Percentiles rank a stretch among this genome's conserved stretches.
Evolutionary conservation across 768 basidiomycete species (phyloP).

Genomic region (Lactarius deliciosus): DNA sequence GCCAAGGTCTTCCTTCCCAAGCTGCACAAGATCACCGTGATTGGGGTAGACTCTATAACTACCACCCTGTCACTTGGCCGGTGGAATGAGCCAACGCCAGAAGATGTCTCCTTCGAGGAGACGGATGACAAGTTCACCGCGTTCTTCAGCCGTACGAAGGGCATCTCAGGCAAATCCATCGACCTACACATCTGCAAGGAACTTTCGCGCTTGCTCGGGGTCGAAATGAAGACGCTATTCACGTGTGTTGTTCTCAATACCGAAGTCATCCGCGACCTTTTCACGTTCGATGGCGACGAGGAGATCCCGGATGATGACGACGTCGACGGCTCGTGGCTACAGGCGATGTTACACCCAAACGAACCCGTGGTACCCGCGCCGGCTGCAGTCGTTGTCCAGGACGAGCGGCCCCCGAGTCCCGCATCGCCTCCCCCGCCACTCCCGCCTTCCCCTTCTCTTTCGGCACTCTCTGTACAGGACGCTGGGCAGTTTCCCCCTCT

Average conservation of each 20-base stretch:
- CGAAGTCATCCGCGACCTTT: conserved; percentile 2
- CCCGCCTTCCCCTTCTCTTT: not conserved
- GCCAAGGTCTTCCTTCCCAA: conserved; percentile 8
- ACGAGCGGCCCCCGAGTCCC: not conserved
- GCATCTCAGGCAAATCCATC: conserved; percentile 2
- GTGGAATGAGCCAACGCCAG: conserved; percentile 2
- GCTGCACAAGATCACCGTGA: conserved; percentile 22
- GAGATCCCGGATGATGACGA: conserved; percentile 12
- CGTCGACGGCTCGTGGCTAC: conserved; percentile 18
- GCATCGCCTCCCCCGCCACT: not conserved
- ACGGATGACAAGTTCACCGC: conserved; percentile 16
- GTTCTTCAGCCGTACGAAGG: conserved; percentile 14
- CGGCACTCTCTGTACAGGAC: not conserved
- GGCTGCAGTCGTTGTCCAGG: not conserved
- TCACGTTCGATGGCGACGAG: not conserved
- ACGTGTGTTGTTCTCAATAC: conserved; percentile 3
- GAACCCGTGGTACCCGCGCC: conserved; percentile 13
- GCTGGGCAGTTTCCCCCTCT: conserved; percentile 10
- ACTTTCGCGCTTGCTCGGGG: conserved; percentile 15
- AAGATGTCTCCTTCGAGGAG: conserved; percentile 15
- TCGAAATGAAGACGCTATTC: conserved; percentile 10
- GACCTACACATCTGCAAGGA: conserved; percentile 10
- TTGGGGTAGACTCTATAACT: conserved; percentile 15
- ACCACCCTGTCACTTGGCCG: conserved; percentile 17
- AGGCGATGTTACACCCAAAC: conserved; percentile 16